Conservation (phyloP, 2,329 filamentous ascomycete genomes). For the Colletotrichum siamense region DNA sequence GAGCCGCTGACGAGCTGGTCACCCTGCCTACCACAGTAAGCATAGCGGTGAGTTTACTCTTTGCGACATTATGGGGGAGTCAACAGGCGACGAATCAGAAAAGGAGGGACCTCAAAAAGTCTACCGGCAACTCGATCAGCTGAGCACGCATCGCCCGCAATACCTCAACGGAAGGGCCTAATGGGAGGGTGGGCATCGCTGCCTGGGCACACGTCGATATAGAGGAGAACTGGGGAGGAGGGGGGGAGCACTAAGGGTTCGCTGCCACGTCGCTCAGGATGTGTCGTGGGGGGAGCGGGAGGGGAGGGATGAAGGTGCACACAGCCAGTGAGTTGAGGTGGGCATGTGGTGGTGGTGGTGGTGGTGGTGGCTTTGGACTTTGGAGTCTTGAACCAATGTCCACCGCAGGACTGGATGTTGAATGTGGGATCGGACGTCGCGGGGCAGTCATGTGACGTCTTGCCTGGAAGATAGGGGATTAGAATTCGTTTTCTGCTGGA, state of each 20-base stretch:
- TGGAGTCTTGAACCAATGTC: background rate
- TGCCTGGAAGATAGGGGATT: background rate
- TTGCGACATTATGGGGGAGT: background rate
- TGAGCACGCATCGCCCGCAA: background rate
- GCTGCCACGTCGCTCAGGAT: conserved; percentile 19
- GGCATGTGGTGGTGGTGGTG: background rate
- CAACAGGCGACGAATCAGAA: background rate
- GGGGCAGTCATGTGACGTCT: conserved; percentile 20
- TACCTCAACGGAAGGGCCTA: background rate
- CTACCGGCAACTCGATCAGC: background rate
- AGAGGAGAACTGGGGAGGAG: background rate
- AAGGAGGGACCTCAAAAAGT: background rate
- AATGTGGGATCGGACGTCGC: conserved; percentile 12
- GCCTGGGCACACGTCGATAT: background rate
- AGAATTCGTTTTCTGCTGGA: background rate
- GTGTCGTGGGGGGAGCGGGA: background rate
- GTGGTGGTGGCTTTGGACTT: background rate
- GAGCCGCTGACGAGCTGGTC: background rate
- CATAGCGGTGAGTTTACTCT: background rate
- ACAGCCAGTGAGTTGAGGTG: background rate
- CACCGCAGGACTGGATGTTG: background rate
- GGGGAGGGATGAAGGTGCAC: background rate
- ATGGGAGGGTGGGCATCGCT: background rate
- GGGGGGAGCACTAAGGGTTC: conserved; percentile 5
- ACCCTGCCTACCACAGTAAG: background rate